Conservation (phyloP, 2,329 filamentous ascomycete species). For the Aspergillus ruber region DNA sequence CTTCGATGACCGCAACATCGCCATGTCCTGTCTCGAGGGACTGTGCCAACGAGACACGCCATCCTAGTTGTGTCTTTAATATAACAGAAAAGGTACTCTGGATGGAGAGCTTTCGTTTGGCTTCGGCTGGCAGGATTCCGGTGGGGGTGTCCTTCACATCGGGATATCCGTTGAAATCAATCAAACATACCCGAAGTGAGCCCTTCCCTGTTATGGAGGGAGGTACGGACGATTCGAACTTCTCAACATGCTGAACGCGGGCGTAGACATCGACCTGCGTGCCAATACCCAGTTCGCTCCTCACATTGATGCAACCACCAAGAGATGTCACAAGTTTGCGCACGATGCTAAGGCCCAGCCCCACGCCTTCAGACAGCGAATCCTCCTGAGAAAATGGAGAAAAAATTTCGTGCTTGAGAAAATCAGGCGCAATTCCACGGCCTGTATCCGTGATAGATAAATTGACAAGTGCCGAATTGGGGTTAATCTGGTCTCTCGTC, state of each 20-base stretch:
- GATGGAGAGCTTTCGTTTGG: slow-evolving; percentile 23
- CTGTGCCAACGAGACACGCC: slow-evolving; percentile 20
- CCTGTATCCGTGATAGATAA: slow-evolving; percentile 56
- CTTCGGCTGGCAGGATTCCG: slow-evolving; percentile 17
- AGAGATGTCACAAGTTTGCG: slow-evolving; percentile 52
- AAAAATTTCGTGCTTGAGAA: slow-evolving; percentile 53
- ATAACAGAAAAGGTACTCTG: slow-evolving; percentile 19
- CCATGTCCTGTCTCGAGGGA: slow-evolving; percentile 14
- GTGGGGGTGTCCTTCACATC: slow-evolving; percentile 15
- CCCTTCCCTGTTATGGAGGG: background rate
- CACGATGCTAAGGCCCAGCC: slow-evolving; percentile 60
- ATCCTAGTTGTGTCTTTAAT: slow-evolving; percentile 16
- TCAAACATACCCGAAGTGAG: slow-evolving; percentile 13
- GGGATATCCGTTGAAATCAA: slow-evolving; percentile 20
- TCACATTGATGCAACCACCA: slow-evolving; percentile 51
- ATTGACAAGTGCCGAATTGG: slow-evolving; percentile 16
- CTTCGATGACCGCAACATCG: slow-evolving; percentile 23
- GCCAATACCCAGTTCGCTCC: slow-evolving; percentile 28
- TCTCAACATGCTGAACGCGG: slow-evolving; percentile 11
- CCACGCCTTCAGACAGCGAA: slow-evolving; percentile 52
- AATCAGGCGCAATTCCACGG: slow-evolving; percentile 55
- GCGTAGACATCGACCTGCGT: slow-evolving; percentile 25
- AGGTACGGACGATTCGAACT: background rate
- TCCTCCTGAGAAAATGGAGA: slow-evolving; percentile 59
- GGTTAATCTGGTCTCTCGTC: slow-evolving; percentile 1